These are phyloP conservation scores for Entonaema liquescens DNA, from an alignment of 495 filamentous ascomycete species.

Conservation along the genomic window DNA sequence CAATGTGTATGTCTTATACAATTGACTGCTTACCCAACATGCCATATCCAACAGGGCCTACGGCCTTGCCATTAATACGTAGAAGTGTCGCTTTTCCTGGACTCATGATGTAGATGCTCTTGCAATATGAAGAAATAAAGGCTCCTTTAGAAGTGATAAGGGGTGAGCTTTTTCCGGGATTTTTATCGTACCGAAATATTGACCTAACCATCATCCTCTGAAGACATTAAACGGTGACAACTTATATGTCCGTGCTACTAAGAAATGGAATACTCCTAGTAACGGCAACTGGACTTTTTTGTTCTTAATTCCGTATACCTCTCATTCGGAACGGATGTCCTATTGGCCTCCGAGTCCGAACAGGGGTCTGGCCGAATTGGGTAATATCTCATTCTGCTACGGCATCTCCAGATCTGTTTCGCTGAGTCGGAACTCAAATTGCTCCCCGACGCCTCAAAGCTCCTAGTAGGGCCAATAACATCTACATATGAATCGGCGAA, in stretches of 20 bases:
- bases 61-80: constrained; percentile 43
- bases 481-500: background rate
- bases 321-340: background rate
- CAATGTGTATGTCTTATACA: background rate
- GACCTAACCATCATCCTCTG: background rate
- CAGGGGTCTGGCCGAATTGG: background rate
- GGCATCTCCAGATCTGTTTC: background rate
- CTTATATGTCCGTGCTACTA: background rate
- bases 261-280: background rate
- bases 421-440: background rate
- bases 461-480: too few relatives aligned
- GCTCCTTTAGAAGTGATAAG: background rate
- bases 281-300: background rate
- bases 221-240: background rate
- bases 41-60: constrained; percentile 51
- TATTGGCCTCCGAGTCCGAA: background rate
- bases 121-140: background rate
- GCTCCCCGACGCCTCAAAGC: background rate
- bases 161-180: too few relatives aligned
- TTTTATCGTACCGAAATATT: too few relatives aligned
- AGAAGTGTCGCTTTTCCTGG: constrained; percentile 1
- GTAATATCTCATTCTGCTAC: background rate
- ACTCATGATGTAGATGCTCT: background rate
- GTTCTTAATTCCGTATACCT: background rate
- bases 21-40: constrained; percentile 45